Conservation (phyloP, 2,329 filamentous ascomycete genomes). For the Leptographium procerum region DNA sequence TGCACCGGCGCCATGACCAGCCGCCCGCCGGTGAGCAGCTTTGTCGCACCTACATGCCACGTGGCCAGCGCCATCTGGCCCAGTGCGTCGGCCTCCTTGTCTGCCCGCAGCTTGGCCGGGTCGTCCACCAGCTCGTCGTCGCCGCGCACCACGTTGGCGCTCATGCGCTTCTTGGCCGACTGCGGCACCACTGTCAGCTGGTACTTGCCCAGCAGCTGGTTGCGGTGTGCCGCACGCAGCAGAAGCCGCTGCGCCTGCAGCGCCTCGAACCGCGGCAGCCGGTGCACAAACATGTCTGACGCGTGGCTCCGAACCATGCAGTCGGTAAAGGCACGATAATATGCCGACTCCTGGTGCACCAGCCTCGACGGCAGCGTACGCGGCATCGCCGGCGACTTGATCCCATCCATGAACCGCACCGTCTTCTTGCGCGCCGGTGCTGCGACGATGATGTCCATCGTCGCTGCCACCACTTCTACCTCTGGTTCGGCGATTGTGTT, state of each 20-base stretch:
- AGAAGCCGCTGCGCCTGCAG: slow-evolving; percentile 74
- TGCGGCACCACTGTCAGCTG: slow-evolving; percentile 60
- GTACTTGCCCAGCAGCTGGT: slow-evolving; percentile 76
- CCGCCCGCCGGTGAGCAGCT: slow-evolving; percentile 51
- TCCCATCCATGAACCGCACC: slow-evolving; percentile 58
- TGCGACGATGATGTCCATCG: not conserved
- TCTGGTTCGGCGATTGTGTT: slow-evolving; percentile 5
- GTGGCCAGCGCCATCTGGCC: slow-evolving; percentile 53
- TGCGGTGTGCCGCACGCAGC: slow-evolving; percentile 59
- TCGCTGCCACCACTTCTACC: slow-evolving; percentile 12
- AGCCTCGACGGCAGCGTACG: slow-evolving; percentile 42
- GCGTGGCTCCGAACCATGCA: slow-evolving; percentile 54
- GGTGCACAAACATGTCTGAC: slow-evolving; percentile 73
- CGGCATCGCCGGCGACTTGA: slow-evolving; percentile 30
- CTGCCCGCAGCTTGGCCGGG: slow-evolving; percentile 49
- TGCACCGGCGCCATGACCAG: slow-evolving; percentile 53
- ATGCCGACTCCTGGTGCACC: slow-evolving; percentile 57
- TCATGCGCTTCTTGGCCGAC: slow-evolving; percentile 61
- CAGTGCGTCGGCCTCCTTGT: slow-evolving; percentile 73
- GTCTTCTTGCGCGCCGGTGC: slow-evolving; percentile 47
- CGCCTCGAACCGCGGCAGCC: slow-evolving; percentile 75
- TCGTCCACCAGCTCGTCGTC: slow-evolving; percentile 54
- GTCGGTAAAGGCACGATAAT: slow-evolving; percentile 78
- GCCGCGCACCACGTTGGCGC: slow-evolving; percentile 60
- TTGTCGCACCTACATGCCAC: slow-evolving; percentile 51